phyloP scores from a whole-genome alignment of 495 filamentous ascomycete species.

The Durotheca rogersii region DNA sequence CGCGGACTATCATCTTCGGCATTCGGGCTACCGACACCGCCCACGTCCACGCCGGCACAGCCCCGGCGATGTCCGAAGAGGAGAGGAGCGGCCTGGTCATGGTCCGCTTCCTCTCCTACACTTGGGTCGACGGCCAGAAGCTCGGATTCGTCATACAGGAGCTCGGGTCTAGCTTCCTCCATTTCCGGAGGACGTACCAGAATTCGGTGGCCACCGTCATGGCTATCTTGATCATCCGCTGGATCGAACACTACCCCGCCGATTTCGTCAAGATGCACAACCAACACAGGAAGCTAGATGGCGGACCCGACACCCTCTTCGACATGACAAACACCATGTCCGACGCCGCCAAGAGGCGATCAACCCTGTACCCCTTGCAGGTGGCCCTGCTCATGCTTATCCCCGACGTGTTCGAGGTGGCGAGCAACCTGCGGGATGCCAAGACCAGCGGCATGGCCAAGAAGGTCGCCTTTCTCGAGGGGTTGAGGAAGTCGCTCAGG shows the following conservation, averaged over 20 bases:
- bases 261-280: constrained; percentile 63
- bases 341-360: constrained; percentile 54
- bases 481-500: constrained; percentile 57
- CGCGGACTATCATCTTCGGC: constrained; percentile 49
- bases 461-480: constrained; percentile 62
- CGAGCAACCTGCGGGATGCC: constrained; percentile 59
- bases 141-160: constrained; percentile 60
- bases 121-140: constrained; percentile 62
- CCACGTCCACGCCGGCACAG: constrained; percentile 30
- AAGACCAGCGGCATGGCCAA: constrained; percentile 59
- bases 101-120: constrained; percentile 55
- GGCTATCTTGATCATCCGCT: constrained; percentile 59
- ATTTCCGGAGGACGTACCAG: constrained; percentile 61
- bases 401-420: constrained; percentile 65
- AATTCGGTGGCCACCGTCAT: constrained; percentile 60
- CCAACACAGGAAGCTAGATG: constrained; percentile 58
- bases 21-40: constrained; percentile 47
- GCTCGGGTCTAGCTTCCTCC: constrained; percentile 61
- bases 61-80: constrained; percentile 50
- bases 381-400: constrained; percentile 60
- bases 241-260: constrained; percentile 61
- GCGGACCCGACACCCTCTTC: constrained; percentile 61
- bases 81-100: constrained; percentile 52
- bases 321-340: constrained; percentile 60
- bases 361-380: constrained; percentile 61